Base-by-base conservation (phyloP, 169 alveolate genomes). In the Ichthyophthirius multifiliis region DNA sequence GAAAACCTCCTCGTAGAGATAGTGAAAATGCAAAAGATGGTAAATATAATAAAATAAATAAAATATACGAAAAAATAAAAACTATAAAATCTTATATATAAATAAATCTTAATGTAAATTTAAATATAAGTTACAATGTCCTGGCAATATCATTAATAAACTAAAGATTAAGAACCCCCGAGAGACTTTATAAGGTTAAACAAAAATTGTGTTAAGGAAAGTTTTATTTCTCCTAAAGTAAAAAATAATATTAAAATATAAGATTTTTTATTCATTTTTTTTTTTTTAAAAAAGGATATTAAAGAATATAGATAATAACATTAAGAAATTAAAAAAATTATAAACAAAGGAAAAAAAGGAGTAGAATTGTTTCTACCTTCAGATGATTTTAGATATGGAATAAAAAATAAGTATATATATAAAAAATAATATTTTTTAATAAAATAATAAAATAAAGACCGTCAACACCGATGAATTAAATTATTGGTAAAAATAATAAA, bases 181-280 rank as follows among this genome's bases (percentile, higher is more conserved):
- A 44, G 86, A 55, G 86, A 81, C 55, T 81, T 81, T 43, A 32
- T 55, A 39, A 44, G 73, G n/a, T 41, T 81, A 4, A 81, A 81
- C 55, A 34, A 39, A 3, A 27, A 55, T 55, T 55, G 71, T 27
- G 31, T 55, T 10, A 55, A 55, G 31, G 71, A 55, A 1, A 55
- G 4, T 13, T 55, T n/a, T 23, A 15, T 55, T 27, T 15, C 23
- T 20, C 27, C 71, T 0, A 55, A 55, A 39, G 71, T 55, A 55
- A 55, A 2, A 9, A 41, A 41, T 41, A n/a, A 47, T 20, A 18
- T 2, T 47, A 55, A 0, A 46, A 12, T 12, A 9, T 12, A 9
- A 46, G 5, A 46, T 46, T 46, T 16, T 12, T 16, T 5, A 46
- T 12, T 16, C 12, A 12, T 46, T 46, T 10, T 46, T 12, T 12